Evolutionary conservation across 495 filamentous ascomycete genomes (phyloP).

Genomic region (Penicillium manginii): DNA sequence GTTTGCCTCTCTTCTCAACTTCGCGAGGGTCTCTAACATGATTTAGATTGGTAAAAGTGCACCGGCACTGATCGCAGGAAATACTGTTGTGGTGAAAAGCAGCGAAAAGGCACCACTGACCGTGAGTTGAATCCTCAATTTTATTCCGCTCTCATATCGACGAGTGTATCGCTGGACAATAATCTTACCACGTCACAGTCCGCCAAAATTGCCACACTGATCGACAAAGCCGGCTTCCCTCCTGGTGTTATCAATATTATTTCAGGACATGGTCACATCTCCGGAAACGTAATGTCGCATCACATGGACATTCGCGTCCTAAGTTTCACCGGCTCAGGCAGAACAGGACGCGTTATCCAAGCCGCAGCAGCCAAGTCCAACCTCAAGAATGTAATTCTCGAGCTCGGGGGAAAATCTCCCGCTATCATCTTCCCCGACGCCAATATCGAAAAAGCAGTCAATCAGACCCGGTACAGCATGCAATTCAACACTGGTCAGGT

Average conservation of each 20-base stretch:
- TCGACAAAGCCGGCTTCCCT: slow-evolving; percentile 84
- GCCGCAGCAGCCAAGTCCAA: slow-evolving; percentile 42
- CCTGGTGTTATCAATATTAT: slow-evolving; percentile 85
- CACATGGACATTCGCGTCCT: slow-evolving; percentile 77
- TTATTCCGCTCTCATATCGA: not conserved
- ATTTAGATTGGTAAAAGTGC: slow-evolving; percentile 44
- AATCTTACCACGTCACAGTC: not conserved
- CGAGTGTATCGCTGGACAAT: not conserved
- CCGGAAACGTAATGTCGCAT: slow-evolving; percentile 76
- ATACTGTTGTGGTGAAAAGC: slow-evolving; percentile 60
- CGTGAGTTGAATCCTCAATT: slow-evolving; percentile 25
- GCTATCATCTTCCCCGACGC: slow-evolving; percentile 53
- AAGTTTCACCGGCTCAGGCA: slow-evolving; percentile 28
- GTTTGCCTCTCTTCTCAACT: slow-evolving; percentile 23
- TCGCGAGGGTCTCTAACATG: not conserved
- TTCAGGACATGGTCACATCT: slow-evolving; percentile 70
- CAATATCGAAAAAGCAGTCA: slow-evolving; percentile 78
- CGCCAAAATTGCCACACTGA: slow-evolving; percentile 39
- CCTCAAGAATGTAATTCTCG: slow-evolving; percentile 47
- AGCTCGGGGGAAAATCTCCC: slow-evolving; percentile 45
- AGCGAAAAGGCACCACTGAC: slow-evolving; percentile 61
- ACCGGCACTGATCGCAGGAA: slow-evolving; percentile 59
- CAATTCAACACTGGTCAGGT: slow-evolving; percentile 51
- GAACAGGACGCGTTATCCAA: slow-evolving; percentile 25
- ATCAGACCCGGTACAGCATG: slow-evolving; percentile 62